phyloP scores from a whole-genome alignment of 306 rosid genomes.

The Corylus heterophylla region DNA sequence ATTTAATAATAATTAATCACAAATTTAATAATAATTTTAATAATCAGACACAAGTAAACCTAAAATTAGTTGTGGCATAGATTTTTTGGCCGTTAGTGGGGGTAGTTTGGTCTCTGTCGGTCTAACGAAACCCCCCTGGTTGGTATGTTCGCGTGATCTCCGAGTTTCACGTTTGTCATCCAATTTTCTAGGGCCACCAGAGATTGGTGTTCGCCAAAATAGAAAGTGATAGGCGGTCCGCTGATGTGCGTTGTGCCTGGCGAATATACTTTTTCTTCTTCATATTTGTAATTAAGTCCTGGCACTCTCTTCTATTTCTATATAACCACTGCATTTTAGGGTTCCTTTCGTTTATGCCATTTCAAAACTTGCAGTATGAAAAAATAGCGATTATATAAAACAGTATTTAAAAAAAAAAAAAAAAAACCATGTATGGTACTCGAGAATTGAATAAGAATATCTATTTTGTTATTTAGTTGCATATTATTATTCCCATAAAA shows the following conservation, averaged over 20 bases:
- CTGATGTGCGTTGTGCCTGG: not conserved
- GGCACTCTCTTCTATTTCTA: not conserved
- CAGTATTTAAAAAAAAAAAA: too few relatives aligned
- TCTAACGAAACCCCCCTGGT: not conserved
- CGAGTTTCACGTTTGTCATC: not conserved
- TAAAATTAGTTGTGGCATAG: too few relatives aligned
- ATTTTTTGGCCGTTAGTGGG: not conserved
- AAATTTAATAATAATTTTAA: too few relatives aligned
- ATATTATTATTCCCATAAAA: too few relatives aligned
- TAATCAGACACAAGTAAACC: too few relatives aligned
- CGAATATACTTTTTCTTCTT: not conserved
- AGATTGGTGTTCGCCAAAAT: not conserved
- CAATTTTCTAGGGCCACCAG: not conserved
- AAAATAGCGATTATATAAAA: too few relatives aligned
- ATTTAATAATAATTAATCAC: too few relatives aligned
- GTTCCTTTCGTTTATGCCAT: too few relatives aligned
- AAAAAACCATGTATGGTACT: too few relatives aligned
- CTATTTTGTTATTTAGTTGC: too few relatives aligned
- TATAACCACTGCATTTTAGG: not conserved
- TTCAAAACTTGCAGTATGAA: too few relatives aligned
- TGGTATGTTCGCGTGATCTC: not conserved
- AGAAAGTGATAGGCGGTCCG: not conserved
- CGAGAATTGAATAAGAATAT: too few relatives aligned
- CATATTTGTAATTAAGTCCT: not conserved
- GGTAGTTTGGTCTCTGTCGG: slow-evolving; percentile 10